These are phyloP conservation scores for Immersiporthe knoxdaviesiana DNA, from an alignment of 2,329 filamentous ascomycete species.

Conservation along the genomic window DNA sequence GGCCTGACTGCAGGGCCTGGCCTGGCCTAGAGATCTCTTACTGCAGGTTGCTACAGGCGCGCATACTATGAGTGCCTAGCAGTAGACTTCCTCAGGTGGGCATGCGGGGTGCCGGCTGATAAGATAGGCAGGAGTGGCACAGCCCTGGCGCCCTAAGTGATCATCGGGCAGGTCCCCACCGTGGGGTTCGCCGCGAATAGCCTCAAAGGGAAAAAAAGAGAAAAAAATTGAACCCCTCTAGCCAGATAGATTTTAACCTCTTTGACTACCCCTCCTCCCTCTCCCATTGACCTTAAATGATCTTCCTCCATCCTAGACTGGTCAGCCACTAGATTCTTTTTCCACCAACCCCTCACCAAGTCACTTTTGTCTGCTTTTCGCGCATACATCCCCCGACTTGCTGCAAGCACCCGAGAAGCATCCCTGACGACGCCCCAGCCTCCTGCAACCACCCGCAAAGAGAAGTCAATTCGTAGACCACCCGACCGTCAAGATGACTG, in stretches of 20 bases:
- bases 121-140: slow-evolving; percentile 8
- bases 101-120: slow-evolving; percentile 1
- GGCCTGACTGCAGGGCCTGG: slow-evolving; percentile 1
- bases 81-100: neutral
- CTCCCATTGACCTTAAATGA: neutral
- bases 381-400: slow-evolving; percentile 6
- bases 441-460: slow-evolving; percentile 24
- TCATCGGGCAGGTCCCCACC: slow-evolving; percentile 2
- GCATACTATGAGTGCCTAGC: neutral
- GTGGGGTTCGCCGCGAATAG: slow-evolving; percentile 16
- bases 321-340: neutral
- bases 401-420: slow-evolving; percentile 25
- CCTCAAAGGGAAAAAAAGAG: slow-evolving; percentile 3
- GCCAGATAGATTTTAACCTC: neutral
- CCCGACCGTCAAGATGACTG: slow-evolving; percentile 64
- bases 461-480: neutral
- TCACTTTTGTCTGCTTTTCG: neutral
- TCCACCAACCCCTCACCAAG: neutral
- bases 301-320: neutral
- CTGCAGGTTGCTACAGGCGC: neutral
- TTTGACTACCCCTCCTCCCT: neutral
- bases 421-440: neutral
- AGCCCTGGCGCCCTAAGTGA: neutral
- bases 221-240: neutral
- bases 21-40: neutral